A percentile compares a stretch with the other conserved stretches of the same genome.
Evolutionary conservation across 331 rosid species (phyloP).

Genomic region (Quercus tomentella): DNA sequence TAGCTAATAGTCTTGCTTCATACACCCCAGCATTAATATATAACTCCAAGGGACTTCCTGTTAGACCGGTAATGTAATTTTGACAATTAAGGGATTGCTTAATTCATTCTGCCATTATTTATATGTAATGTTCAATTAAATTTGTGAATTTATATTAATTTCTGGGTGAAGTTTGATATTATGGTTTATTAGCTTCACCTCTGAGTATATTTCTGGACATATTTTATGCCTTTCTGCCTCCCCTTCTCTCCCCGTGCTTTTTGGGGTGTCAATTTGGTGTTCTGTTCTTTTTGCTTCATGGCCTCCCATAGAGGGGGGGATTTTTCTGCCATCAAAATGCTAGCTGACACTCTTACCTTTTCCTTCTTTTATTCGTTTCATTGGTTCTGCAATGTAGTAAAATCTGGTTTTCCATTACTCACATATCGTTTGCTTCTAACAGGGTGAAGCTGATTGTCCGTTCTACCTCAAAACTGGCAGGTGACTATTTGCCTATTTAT

Average conservation of each 20-base stretch:
- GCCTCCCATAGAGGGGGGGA: background rate
- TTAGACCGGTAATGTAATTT: slow-evolving; percentile 66
- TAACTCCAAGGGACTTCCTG: slow-evolving; percentile 93
- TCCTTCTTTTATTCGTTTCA: slow-evolving; percentile 7
- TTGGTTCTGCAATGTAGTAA: slow-evolving; percentile 6
- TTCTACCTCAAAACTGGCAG: slow-evolving; percentile 99
- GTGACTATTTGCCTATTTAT: slow-evolving; percentile 31
- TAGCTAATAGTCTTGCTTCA: slow-evolving; percentile 30
- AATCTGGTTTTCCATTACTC: slow-evolving; percentile 4
- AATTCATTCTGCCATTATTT: background rate
- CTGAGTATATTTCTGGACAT: background rate
- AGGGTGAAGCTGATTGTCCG: slow-evolving; percentile 97
- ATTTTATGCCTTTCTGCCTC: background rate
- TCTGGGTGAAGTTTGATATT: background rate
- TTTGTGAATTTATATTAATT: background rate
- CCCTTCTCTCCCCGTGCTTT: too few relatives aligned
- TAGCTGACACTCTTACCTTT: background rate
- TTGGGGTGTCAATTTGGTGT: too few relatives aligned
- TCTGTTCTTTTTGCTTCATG: background rate
- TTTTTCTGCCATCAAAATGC: background rate
- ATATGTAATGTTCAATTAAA: background rate
- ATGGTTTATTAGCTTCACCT: too few relatives aligned
- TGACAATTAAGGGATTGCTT: background rate
- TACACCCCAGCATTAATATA: slow-evolving; percentile 50
- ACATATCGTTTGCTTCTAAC: slow-evolving; percentile 36